Evolutionary conservation across 1,139 yeast species (phyloP), one percentile per base, ranked within the genome.

Genomic region (Saccharomyces hybrid): DNA sequence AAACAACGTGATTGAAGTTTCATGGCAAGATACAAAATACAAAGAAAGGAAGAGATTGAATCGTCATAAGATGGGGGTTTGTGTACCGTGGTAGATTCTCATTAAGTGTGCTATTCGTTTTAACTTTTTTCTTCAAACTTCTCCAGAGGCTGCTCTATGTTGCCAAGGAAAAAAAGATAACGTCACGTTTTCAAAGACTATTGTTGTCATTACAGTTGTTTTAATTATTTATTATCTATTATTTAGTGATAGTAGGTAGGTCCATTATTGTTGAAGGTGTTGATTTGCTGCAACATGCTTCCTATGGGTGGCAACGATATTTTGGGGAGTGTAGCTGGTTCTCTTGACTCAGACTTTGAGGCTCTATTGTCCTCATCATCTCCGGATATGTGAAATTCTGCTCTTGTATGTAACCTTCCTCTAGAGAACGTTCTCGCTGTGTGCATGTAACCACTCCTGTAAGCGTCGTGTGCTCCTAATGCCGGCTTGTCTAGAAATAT

Each of bases 281-380:
- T 25, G 8, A 50, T 50, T 26, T 32, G 38, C 38, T 32, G 38
- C 14, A 32, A 13, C 14, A 32, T 32, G 14, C 38, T 1, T 3
- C 38, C 14, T 32, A 32, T 32, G 38, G 51, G 41, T 14, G 51
- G 48, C 46, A 49, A 27, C 27, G 42, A n/a, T n/a, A 41, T 27
- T 13, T 23, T 49, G 1, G 41, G 25, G 25, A 23, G 27, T 14
- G 51, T 26, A 23, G 25, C 26, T 16, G 47, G 26, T 32, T 13
- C 38, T 13, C 38, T 32, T 9, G 52, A 9, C 5, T 49, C 47
- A 7, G 46, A 25, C 14, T 26, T 47, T 7, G 28, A 14, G 20
- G 20, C 26, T 9, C 29, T 47, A 41, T 52, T 52, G 25, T 54
- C 57, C n/a, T 55, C 53, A 2, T 58, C 61, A 34, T 54, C 60